Evolutionary conservation across 1,284 basidiomycete species (phyloP).

Genomic region (Mycosarcoma mackinlayi): DNA sequence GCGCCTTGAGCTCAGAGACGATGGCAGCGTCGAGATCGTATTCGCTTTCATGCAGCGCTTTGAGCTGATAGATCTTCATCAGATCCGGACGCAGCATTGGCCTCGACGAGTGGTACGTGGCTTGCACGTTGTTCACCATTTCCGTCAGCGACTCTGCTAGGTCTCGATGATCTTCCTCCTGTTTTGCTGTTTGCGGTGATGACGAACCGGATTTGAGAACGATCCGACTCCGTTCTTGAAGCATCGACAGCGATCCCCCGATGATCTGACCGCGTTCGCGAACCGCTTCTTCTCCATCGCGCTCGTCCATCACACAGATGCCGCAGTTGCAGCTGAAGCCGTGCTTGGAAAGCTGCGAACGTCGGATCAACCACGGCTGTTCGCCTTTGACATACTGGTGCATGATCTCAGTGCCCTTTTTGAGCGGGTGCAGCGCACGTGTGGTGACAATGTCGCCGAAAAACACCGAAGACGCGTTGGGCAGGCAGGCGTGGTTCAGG

Average conservation of each 20-base stretch:
- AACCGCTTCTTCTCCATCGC: conserved; percentile 51
- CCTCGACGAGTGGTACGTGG: conserved; percentile 51
- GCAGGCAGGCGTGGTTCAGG: conserved; percentile 66
- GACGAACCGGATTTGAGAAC: conserved; percentile 50
- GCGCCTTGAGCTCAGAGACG: conserved; percentile 27
- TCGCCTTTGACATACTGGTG: conserved; percentile 67
- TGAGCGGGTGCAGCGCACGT: conserved; percentile 58
- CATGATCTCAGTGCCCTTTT: conserved; percentile 63
- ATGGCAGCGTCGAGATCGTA: conserved; percentile 40
- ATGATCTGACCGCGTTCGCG: conserved; percentile 46
- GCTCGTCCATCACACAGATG: conserved; percentile 58
- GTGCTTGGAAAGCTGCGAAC: conserved; percentile 62
- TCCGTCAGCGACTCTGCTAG: conserved; percentile 46
- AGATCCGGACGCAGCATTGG: conserved; percentile 55
- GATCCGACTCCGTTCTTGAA: conserved; percentile 59
- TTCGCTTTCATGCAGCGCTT: conserved; percentile 43
- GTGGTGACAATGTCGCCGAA: conserved; percentile 65
- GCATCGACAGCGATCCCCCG: conserved; percentile 52
- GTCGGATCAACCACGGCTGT: conserved; percentile 55
- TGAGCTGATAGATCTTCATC: conserved; percentile 50
- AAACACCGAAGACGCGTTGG: conserved; percentile 67
- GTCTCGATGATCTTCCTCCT: conserved; percentile 54
- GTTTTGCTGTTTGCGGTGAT: conserved; percentile 11
- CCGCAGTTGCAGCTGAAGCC: conserved; percentile 62
- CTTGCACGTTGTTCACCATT: conserved; percentile 44